phyloP scores from a whole-genome alignment of 2,329 filamentous ascomycete species.

The Cercospora zeae-maydis region DNA sequence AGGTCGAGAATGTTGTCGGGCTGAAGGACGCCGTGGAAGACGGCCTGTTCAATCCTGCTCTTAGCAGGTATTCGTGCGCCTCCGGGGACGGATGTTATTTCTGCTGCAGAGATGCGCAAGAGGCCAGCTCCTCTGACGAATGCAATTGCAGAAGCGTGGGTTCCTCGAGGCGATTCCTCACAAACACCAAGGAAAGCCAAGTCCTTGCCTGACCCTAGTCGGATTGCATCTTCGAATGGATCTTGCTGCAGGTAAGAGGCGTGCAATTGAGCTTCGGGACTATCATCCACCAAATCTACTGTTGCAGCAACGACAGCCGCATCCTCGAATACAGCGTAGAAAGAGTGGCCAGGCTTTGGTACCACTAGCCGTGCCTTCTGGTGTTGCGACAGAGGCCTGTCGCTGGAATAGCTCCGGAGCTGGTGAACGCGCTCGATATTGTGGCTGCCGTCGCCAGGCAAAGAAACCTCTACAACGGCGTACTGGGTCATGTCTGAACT shows the following conservation, averaged over 20 bases:
- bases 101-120: constrained; percentile 55
- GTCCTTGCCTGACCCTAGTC: constrained; percentile 59
- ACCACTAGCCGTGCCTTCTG: constrained; percentile 66
- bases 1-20: constrained; percentile 85
- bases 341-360: constrained; percentile 73
- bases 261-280: constrained; percentile 69
- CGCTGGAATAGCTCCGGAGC: constrained; percentile 14
- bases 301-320: constrained; percentile 76
- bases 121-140: constrained; percentile 58
- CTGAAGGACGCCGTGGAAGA: constrained; percentile 77
- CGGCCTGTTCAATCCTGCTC: constrained; percentile 87
- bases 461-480: constrained; percentile 66
- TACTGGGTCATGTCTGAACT: constrained; percentile 54
- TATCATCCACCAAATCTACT: constrained; percentile 57
- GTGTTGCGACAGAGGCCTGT: constrained; percentile 51
- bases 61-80: constrained; percentile 65
- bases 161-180: constrained; percentile 44
- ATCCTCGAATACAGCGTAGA: constrained; percentile 75
- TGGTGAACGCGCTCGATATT: constrained; percentile 51
- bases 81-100: constrained; percentile 53
- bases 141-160: constrained; percentile 43
- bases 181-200: constrained; percentile 51
- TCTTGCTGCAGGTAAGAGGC: constrained; percentile 62
- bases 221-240: constrained; percentile 81
- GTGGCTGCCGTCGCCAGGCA: constrained; percentile 50